phyloP scores from a whole-genome alignment of 2,329 filamentous ascomycete species.

The Aspergillus pseudoglaucus region DNA sequence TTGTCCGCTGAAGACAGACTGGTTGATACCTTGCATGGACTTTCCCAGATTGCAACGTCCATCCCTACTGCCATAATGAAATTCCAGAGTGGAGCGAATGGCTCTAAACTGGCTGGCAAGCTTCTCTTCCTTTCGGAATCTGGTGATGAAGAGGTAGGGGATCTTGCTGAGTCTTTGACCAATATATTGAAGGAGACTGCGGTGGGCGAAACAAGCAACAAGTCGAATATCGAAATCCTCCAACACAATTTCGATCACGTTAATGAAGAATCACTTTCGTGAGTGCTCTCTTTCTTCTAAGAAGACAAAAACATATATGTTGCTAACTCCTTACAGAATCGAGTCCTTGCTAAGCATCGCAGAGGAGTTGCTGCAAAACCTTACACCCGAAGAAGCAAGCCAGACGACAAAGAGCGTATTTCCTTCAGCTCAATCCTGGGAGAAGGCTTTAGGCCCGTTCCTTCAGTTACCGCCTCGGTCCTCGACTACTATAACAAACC shows the following conservation, averaged over 20 bases:
- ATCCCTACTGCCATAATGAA: slow-evolving; percentile 35
- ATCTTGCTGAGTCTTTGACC: slow-evolving; percentile 31
- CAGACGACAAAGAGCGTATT: slow-evolving; percentile 46
- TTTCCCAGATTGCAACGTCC: slow-evolving; percentile 39
- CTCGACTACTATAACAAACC: slow-evolving; percentile 67
- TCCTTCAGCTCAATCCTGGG: slow-evolving; percentile 61
- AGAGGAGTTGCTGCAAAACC: slow-evolving; percentile 40
- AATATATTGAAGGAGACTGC: slow-evolving; percentile 27
- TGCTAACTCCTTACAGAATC: slow-evolving; percentile 35
- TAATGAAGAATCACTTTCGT: slow-evolving; percentile 39
- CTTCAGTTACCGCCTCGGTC: slow-evolving; percentile 36
- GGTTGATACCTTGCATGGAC: slow-evolving; percentile 36
- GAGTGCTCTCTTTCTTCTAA: slow-evolving; percentile 16
- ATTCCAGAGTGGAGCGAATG: slow-evolving; percentile 40
- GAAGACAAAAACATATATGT: background rate
- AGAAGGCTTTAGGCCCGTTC: slow-evolving; percentile 52
- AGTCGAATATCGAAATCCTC: slow-evolving; percentile 48
- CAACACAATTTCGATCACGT: slow-evolving; percentile 46
- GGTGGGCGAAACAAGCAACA: slow-evolving; percentile 35
- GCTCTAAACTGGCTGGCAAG: slow-evolving; percentile 46
- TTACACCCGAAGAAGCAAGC: slow-evolving; percentile 19
- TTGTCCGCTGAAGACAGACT: slow-evolving; percentile 34
- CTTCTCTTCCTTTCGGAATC: slow-evolving; percentile 51
- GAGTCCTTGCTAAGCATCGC: slow-evolving; percentile 52
- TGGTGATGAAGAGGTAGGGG: slow-evolving; percentile 45